These are phyloP conservation scores for Dryadomyces quercivorus DNA, from an alignment of 2,329 filamentous ascomycete species.

Conservation along the genomic window DNA sequence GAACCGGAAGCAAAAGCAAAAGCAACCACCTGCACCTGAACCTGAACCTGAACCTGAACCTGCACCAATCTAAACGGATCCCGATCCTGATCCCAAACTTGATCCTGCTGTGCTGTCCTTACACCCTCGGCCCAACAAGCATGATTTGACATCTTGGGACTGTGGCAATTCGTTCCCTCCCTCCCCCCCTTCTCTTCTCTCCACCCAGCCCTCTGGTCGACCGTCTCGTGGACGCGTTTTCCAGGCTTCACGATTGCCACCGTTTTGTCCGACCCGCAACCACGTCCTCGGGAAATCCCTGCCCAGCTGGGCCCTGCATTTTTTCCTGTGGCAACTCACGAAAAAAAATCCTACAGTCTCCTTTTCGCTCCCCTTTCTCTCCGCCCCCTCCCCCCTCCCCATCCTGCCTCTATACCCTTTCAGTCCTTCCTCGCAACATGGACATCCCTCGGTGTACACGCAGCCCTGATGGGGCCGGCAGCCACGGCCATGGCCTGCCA, in stretches of 20 bases:
- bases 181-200: background rate
- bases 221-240: background rate
- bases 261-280: background rate
- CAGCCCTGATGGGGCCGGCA: background rate
- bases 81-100: background rate
- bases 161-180: background rate
- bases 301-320: background rate
- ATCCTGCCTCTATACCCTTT: background rate
- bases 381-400: too few species aligned
- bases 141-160: conserved; percentile 9
- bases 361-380: background rate
- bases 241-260: background rate
- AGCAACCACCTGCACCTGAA: too few species aligned
- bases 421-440: conserved; percentile 6
- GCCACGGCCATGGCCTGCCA: conserved; percentile 7
- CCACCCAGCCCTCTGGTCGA: background rate
- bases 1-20: background rate
- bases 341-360: background rate
- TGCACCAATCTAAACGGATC: background rate
- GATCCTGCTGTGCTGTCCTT: background rate
- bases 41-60: background rate
- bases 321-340: conserved; percentile 1
- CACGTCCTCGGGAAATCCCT: background rate
- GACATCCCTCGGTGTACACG: conserved; percentile 11
- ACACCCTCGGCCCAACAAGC: background rate